Evolutionary conservation across 192 early-diverging fungal species (phyloP), one percentile per base, ranked within the genome.

Genomic region (Gaertneriomyces semiglobifer): DNA sequence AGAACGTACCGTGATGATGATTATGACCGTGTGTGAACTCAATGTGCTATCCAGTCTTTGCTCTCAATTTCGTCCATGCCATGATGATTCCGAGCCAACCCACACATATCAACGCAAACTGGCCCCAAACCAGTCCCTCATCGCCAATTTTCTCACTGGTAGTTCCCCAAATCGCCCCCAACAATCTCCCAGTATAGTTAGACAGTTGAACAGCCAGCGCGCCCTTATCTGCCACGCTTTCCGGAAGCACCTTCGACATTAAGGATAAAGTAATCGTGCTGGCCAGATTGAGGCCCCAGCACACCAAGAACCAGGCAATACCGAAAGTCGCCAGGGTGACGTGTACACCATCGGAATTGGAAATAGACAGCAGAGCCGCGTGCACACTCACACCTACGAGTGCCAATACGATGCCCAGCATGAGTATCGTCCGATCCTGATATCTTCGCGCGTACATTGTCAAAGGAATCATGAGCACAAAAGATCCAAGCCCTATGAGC

Each of bases 391-490:
- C 48, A n/a, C 48, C 48, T 12, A 50, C 48, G 12, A 18, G 12
- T n/a, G 48, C 48, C 11, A 50, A n/a, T 12, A 12, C 48, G 2
- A 50, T n/a, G 48, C 48, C 48, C 48, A 18, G 18, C 11, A 50
- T 18, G 48, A 50, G 0, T 0, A 50, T 18, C 48, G 18, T 18
- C 48, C 48, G 48, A 50, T 50, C 48, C 3, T 50, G 48, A 12
- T 1, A 18, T 50, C 48, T 12, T 50, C 48, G 48, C 11, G 48
- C 48, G 48, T 18, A 50, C 11, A 50, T n/a, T n/a, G 18, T 18
- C 48, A 50, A 2, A n/a, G 48, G 48, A n/a, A 50, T 12, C 48
- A 50, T 50, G 48, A 50, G 48, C 11, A 50, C 48, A 50, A 50
- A 50, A 18, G 48, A 50, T 3, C 48, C 48, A 12, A 50, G 18